Evolutionary conservation across 768 basidiomycete genomes (phyloP).

Genomic region (Dacryopinax primogenitus): DNA sequence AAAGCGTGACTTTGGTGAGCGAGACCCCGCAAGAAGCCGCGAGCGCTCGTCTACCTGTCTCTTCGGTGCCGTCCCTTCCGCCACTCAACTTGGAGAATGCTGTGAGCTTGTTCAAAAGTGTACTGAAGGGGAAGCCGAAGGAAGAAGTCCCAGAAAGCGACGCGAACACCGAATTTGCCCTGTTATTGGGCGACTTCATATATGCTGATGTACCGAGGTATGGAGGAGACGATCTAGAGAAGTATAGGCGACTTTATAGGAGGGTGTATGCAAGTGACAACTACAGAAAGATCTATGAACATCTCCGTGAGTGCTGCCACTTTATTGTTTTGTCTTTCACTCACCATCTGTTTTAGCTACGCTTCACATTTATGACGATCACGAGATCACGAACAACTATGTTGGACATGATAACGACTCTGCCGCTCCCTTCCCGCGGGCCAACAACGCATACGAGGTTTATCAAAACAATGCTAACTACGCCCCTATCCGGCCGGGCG

Average conservation of each 20-base stretch:
- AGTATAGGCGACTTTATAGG: slow-evolving; percentile 53
- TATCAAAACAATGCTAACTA: slow-evolving; percentile 57
- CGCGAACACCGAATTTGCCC: slow-evolving; percentile 41
- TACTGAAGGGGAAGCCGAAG: background rate
- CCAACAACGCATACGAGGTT: slow-evolving; percentile 43
- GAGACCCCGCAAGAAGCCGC: background rate
- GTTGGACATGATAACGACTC: slow-evolving; percentile 43
- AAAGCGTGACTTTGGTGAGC: background rate
- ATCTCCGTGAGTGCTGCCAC: slow-evolving; percentile 42
- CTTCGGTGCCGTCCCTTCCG: background rate
- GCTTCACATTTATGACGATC: slow-evolving; percentile 59
- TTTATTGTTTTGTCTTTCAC: background rate
- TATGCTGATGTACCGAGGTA: slow-evolving; percentile 60
- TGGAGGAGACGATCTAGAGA: slow-evolving; percentile 42
- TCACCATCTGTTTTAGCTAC: slow-evolving; percentile 35
- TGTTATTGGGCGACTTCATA: slow-evolving; percentile 64
- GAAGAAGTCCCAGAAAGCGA: slow-evolving; percentile 9
- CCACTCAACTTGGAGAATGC: background rate
- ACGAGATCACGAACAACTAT: slow-evolving; percentile 62
- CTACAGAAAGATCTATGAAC: slow-evolving; percentile 55
- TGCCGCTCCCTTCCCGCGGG: slow-evolving; percentile 44
- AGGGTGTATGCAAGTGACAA: slow-evolving; percentile 52
- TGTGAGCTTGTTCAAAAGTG: background rate
- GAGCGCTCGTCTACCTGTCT: background rate
- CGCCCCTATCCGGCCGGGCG: slow-evolving; percentile 35